Conservation (phyloP, 306 rosid genomes). For the Prunus mume region DNA sequence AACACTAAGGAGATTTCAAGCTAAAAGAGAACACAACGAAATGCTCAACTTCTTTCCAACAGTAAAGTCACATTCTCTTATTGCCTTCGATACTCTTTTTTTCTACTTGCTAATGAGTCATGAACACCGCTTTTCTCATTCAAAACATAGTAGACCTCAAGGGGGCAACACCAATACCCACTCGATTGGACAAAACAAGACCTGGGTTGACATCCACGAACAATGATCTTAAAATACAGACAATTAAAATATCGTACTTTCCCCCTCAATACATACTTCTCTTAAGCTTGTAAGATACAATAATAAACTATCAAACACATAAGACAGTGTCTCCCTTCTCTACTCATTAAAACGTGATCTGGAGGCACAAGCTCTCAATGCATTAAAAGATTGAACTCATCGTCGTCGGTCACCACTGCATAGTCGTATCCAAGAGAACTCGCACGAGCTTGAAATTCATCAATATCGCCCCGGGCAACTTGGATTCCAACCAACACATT, state of each 20-base stretch:
- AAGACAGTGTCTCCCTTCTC: neutral
- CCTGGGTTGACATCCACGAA: too few relatives aligned
- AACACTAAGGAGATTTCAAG: too few relatives aligned
- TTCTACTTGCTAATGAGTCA: too few relatives aligned
- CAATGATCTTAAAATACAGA: neutral
- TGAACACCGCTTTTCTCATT: too few relatives aligned
- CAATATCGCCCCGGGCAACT: conserved; percentile 52
- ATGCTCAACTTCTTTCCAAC: too few relatives aligned
- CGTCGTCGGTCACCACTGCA: conserved; percentile 55
- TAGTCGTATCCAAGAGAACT: conserved; percentile 65
- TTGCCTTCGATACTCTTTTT: too few relatives aligned
- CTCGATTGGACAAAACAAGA: too few relatives aligned
- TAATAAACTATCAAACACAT: neutral
- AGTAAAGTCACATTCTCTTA: too few relatives aligned
- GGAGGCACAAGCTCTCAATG: conserved; percentile 29
- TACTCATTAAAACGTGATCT: neutral
- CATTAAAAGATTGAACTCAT: conserved; percentile 68
- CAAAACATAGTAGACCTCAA: too few relatives aligned
- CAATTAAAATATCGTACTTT: neutral
- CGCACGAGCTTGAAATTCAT: conserved; percentile 55
- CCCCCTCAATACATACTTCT: neutral
- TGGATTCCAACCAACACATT: conserved; percentile 87
- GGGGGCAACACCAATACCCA: too few relatives aligned
- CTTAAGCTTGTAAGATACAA: neutral
- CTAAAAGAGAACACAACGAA: too few relatives aligned